A percentile compares a stretch with the other conserved stretches of the same genome.
These are phyloP conservation scores for Corrigiola litoralis DNA, from an alignment of 179 eudicot genomes.

Conservation along the genomic window DNA sequence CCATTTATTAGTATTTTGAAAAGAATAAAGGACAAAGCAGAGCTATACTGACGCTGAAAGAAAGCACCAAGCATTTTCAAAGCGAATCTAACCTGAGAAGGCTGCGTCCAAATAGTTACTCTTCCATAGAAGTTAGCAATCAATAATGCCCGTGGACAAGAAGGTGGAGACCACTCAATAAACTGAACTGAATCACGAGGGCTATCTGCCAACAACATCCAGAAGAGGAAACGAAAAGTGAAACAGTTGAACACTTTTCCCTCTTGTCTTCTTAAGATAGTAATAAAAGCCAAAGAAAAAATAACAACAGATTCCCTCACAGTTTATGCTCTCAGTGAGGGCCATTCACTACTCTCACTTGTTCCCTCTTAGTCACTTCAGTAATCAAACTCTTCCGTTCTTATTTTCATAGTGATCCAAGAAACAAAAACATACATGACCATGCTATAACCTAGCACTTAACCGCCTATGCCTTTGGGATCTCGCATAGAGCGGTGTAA, in stretches of 20 bases:
- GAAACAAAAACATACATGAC: neutral
- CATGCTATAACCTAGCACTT: neutral
- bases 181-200: slow-evolving; percentile 99
- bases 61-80: neutral
- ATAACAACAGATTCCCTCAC: neutral
- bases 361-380: neutral
- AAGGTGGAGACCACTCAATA: slow-evolving; percentile 96
- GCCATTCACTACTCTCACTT: no score
- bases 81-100: slow-evolving; percentile 56
- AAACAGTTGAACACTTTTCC: no score
- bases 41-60: neutral
- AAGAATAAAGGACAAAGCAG: neutral
- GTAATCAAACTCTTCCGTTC: neutral
- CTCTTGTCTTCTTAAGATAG: neutral
- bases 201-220: slow-evolving; percentile 48
- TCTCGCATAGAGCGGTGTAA: neutral
- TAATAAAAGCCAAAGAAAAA: neutral
- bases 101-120: slow-evolving; percentile 90
- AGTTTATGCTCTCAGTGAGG: neutral
- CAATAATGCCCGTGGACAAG: slow-evolving; percentile 81
- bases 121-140: slow-evolving; percentile 93
- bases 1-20: neutral
- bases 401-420: neutral
- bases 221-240: no score
- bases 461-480: neutral